Evolutionary conservation across 176 grass and related monocot species (phyloP).

Genomic region (Aegilops umbellulata): DNA sequence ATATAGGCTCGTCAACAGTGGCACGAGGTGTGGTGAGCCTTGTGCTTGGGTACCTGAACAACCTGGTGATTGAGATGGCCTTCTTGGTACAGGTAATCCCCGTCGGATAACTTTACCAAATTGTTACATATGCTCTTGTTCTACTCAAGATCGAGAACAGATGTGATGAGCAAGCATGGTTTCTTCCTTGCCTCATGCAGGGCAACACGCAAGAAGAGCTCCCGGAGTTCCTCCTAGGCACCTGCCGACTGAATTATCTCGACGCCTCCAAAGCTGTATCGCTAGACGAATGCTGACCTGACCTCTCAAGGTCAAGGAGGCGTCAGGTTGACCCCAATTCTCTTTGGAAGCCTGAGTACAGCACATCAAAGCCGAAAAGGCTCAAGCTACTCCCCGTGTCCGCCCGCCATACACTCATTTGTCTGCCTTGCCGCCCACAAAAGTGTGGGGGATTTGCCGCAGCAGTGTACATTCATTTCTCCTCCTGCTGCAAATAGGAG

Average conservation of each 20-base stretch:
- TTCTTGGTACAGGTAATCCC: constrained; percentile 79
- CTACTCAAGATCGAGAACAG: not conserved
- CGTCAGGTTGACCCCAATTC: constrained; percentile 11
- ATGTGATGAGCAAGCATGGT: not conserved
- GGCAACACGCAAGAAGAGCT: constrained; percentile 95
- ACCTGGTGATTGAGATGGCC: constrained; percentile 97
- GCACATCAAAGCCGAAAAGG: constrained; percentile 25
- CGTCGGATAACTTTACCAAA: not conserved
- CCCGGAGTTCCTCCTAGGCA: constrained; percentile 82
- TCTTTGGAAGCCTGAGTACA: constrained; percentile 30
- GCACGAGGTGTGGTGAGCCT: constrained; percentile 89
- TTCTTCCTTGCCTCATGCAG: constrained; percentile 37
- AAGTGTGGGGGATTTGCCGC: constrained; percentile 1
- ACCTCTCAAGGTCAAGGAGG: constrained; percentile 6
- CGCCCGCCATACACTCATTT: not conserved
- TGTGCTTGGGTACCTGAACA: constrained; percentile 88
- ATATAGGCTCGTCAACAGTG: constrained; percentile 86
- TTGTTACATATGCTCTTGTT: not conserved
- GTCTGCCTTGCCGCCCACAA: not conserved
- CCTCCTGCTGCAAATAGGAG: not conserved
- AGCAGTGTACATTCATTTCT: constrained; percentile 45
- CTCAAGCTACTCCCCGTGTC: constrained; percentile 29
- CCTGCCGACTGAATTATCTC: constrained; percentile 80
- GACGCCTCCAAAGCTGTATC: constrained; percentile 77
- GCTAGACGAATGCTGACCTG: constrained; percentile 59